Base-by-base conservation (phyloP, 805 yeast genomes). In the Candida orba region DNA sequence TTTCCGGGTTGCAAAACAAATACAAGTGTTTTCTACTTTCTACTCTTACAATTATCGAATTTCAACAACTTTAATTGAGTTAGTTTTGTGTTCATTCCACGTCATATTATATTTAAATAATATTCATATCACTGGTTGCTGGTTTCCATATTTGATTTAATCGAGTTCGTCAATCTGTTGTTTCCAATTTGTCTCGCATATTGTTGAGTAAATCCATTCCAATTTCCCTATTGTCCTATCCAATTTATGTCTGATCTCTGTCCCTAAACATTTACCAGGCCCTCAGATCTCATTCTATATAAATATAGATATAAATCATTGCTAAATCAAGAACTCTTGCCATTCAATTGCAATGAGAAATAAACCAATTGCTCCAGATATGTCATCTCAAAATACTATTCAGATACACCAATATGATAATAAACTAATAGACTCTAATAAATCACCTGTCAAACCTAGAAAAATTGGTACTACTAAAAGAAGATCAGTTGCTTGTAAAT, bases 401-500 rank as follows among this genome's bases (percentile, higher is more conserved):
- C 25, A 12, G 36, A 23, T 20, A 34, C 36, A 7, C n/a, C 36
- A n/a, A 15, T 32, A 9, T 24, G 20, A 29, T 25, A 25, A 29
- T 4, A 8, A 33, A 13, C 20, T 37, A n/a, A 15, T 18, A 4
- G 7, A 18, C 8, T 17, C 8, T 13, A 13, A 6, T 3, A 37
- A 17, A 18, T 8, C 20, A 12, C 8, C 17, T 15, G 41, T 20
- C 10, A 9, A 27, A 20, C 9, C 18, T 8, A 25, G 13, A n/a
- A 29, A 34, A 36, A 24, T 3, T 10, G 22, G 24, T 12, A 8
- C 20, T 9, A 40, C 40, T 18, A 56, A 56, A 45, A 48, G 60
- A 40, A 40, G 60, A 29, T 62, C 81, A 0, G 78, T 76, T 13
- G 85, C 85, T 2, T 80, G 86, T 59, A 77, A 74, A 50, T 68